A percentile compares a stretch with the other conserved stretches of the same genome.
phyloP scores from a whole-genome alignment of 495 filamentous ascomycete species.

The Venustampulla echinocandica region DNA sequence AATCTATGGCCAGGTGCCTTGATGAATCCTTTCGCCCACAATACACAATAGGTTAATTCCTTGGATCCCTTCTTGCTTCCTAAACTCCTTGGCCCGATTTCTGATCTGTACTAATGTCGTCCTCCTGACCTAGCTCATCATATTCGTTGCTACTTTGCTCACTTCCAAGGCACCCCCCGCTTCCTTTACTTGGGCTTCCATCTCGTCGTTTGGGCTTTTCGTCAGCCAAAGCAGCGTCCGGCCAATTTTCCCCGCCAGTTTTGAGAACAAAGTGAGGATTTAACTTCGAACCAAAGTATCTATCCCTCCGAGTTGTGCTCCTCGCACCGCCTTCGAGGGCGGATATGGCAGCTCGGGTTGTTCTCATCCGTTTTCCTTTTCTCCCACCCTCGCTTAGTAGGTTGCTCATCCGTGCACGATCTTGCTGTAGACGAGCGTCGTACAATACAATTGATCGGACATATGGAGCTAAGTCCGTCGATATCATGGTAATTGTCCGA shows the following conservation, averaged over 20 bases:
- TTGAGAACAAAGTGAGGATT: conserved; percentile 54
- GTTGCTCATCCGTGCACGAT: conserved; percentile 53
- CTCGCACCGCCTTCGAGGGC: conserved; percentile 76
- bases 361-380: conserved; percentile 55
- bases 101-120: no score
- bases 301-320: conserved; percentile 60
- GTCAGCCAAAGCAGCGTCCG: conserved; percentile 29
- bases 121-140: no score
- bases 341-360: conserved; percentile 69
- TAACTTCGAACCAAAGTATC: conserved; percentile 64
- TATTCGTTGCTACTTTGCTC: no score
- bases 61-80: no score
- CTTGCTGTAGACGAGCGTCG: conserved; percentile 59
- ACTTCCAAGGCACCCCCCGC: not conserved
- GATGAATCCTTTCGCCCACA: no score
- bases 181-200: not conserved
- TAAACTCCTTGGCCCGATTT: no score
- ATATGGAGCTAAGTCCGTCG: conserved; percentile 75
- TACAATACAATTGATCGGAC: conserved; percentile 70
- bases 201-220: not conserved
- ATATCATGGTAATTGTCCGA: conserved; percentile 50
- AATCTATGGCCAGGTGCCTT: no score
- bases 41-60: no score
- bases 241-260: conserved; percentile 62
- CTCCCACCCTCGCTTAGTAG: conserved; percentile 41